Evolutionary conservation across 208 protist species (phyloP).

Genomic region (Leishmania major): DNA sequence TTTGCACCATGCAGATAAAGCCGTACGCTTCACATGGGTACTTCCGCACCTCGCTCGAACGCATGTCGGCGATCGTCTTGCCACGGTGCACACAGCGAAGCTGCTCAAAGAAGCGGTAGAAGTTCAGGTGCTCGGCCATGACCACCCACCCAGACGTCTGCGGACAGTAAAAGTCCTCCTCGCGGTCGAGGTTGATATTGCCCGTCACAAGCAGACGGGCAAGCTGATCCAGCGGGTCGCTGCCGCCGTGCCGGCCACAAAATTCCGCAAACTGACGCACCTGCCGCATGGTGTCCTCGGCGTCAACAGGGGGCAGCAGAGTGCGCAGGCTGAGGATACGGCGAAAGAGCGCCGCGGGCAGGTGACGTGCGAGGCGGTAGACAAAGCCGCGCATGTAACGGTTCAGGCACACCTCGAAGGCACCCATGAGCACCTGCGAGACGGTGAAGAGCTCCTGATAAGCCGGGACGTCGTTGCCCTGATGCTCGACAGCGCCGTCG

Average conservation of each 20-base stretch:
- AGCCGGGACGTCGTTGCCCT: slow-evolving; percentile 96
- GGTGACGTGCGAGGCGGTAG: slow-evolving; percentile 58
- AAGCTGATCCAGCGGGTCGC: slow-evolving; percentile 60
- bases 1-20: slow-evolving; percentile 99
- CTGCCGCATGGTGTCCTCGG: slow-evolving; percentile 48
- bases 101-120: slow-evolving; percentile 99
- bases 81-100: slow-evolving; percentile 98
- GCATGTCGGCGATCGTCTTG: slow-evolving; percentile 98
- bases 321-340: slow-evolving; percentile 41
- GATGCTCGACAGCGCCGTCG: slow-evolving; percentile 82
- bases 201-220: slow-evolving; percentile 80
- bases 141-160: slow-evolving; percentile 97
- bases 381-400: slow-evolving; percentile 56
- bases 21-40: slow-evolving; percentile 99
- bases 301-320: slow-evolving; percentile 13
- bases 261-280: slow-evolving; percentile 64
- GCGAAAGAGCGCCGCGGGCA: slow-evolving; percentile 60
- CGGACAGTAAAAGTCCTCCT: slow-evolving; percentile 88
- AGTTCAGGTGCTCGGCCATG: slow-evolving; percentile 99
- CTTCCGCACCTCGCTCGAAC: slow-evolving; percentile 97
- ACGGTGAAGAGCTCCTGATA: slow-evolving; percentile 97
- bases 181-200: slow-evolving; percentile 85
- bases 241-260: slow-evolving; percentile 35
- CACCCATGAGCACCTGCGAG: slow-evolving; percentile 93
- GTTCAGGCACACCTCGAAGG: slow-evolving; percentile 90